These are phyloP conservation scores for Aspergillus fructus DNA, from an alignment of 2,329 filamentous ascomycete genomes.

Conservation along the genomic window DNA sequence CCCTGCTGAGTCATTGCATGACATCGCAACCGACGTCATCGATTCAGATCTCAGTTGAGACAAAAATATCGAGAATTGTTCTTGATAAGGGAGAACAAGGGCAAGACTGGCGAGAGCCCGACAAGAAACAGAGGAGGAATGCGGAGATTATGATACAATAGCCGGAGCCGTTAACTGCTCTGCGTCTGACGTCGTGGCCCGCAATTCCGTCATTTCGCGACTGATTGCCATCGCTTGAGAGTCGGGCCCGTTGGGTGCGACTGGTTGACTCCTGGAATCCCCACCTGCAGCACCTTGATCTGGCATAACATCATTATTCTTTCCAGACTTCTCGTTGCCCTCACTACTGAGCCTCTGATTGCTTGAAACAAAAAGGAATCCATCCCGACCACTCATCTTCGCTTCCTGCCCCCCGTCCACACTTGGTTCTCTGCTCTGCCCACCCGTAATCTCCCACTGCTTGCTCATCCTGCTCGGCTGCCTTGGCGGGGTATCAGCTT, in stretches of 20 bases:
- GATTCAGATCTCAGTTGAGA: neutral
- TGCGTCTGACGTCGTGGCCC: slow-evolving; percentile 5
- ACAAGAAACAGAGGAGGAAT: neutral
- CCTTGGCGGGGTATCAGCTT: slow-evolving; percentile 8
- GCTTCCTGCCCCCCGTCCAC: neutral
- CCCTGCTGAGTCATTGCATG: slow-evolving; percentile 14
- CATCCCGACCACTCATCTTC: slow-evolving; percentile 2
- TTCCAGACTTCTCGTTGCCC: neutral
- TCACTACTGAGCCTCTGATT: neutral
- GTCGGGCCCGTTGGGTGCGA: neutral
- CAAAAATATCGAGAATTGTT: neutral
- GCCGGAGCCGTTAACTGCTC: neutral
- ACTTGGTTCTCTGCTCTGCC: neutral
- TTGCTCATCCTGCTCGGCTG: neutral
- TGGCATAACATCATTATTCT: neutral
- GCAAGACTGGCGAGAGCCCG: neutral
- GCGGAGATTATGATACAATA: slow-evolving; percentile 4
- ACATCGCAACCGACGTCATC: slow-evolving; percentile 15
- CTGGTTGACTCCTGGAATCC: slow-evolving; percentile 1
- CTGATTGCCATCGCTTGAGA: neutral
- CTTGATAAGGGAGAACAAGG: neutral
- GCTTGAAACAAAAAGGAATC: neutral
- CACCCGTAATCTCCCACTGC: neutral
- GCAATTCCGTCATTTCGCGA: slow-evolving; percentile 1
- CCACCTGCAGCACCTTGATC: neutral